These are phyloP conservation scores for Dictyostelium intermedium DNA, from an alignment of 78 protist species.

Conservation along the genomic window DNA sequence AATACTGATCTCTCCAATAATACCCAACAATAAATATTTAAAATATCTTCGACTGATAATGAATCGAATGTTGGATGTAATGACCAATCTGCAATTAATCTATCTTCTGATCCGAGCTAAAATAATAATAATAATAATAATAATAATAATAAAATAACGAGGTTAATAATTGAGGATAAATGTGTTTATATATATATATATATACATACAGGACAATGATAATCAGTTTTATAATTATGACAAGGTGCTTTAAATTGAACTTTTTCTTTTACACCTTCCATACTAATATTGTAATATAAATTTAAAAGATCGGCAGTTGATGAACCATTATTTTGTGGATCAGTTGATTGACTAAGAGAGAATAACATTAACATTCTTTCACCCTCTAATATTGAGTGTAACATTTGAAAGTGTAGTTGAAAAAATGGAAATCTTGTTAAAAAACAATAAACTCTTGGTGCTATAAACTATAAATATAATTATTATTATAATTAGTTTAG, in stretches of 20 bases:
- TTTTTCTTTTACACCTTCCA: constrained; percentile 57
- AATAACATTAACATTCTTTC: constrained; percentile 76
- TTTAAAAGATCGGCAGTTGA: constrained; percentile 39
- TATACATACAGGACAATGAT: constrained; percentile 55
- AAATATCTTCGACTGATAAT: constrained; percentile 34
- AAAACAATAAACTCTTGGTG: constrained; percentile 76
- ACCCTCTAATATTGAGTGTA: constrained; percentile 64
- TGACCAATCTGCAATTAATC: constrained; percentile 81
- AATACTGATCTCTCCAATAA: constrained; percentile 60
- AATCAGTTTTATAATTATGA: constrained; percentile 70
- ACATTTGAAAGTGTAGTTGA: constrained; percentile 72
- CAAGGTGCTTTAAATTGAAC: constrained; percentile 60
- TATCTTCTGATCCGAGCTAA: constrained; percentile 42
- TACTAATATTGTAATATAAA: constrained; percentile 35
- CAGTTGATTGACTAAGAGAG: constrained; percentile 31
- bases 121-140: background rate
- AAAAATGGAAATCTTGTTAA: constrained; percentile 71
- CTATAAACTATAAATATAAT: constrained; percentile 29
- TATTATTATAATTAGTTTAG: background rate
- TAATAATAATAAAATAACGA: background rate
- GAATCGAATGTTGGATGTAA: constrained; percentile 24
- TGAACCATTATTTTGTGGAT: constrained; percentile 19
- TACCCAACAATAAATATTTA: constrained; percentile 30
- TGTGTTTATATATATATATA: too few relatives aligned
- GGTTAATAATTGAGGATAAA: background rate